Evolutionary conservation across 345 rosid species (phyloP).

Genomic region (Kernera saxatilis): DNA sequence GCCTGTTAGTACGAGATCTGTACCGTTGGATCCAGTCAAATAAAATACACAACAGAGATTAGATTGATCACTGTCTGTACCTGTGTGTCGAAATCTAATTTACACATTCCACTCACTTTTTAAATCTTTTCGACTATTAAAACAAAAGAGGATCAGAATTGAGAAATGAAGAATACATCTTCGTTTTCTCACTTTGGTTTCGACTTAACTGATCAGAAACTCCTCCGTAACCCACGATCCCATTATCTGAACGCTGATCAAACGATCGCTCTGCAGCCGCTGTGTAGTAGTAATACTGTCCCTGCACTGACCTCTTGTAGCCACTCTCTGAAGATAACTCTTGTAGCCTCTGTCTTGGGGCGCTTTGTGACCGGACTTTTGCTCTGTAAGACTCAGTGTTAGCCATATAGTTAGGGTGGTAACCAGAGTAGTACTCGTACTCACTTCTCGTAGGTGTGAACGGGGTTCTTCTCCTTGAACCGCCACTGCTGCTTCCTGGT

Average conservation of each 20-base stretch:
- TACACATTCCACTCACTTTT: slow-evolving; percentile 14
- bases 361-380: slow-evolving; percentile 84
- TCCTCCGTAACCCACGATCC: slow-evolving; percentile 27
- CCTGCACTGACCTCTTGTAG: slow-evolving; percentile 36
- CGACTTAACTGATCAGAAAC: background rate
- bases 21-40: slow-evolving; percentile 15
- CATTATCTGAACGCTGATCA: slow-evolving; percentile 35
- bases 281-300: slow-evolving; percentile 31
- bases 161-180: slow-evolving; percentile 23
- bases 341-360: slow-evolving; percentile 79
- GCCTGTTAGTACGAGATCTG: slow-evolving; percentile 15
- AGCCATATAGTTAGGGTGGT: slow-evolving; percentile 84
- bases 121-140: background rate
- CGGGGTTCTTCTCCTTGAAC: slow-evolving; percentile 56
- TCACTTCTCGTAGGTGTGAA: slow-evolving; percentile 81
- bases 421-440: slow-evolving; percentile 49
- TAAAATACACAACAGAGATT: slow-evolving; percentile 9
- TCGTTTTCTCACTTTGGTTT: slow-evolving; percentile 24
- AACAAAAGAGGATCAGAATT: slow-evolving; percentile 7
- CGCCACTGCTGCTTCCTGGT: slow-evolving; percentile 57
- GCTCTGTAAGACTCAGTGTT: slow-evolving; percentile 87
- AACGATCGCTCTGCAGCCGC: slow-evolving; percentile 27
- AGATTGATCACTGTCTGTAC: slow-evolving; percentile 19
- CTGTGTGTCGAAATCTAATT: slow-evolving; percentile 17
- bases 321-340: slow-evolving; percentile 37